These are phyloP conservation scores for Colletotrichum falcatum DNA, from an alignment of 2,329 filamentous ascomycete genomes.

Conservation along the genomic window DNA sequence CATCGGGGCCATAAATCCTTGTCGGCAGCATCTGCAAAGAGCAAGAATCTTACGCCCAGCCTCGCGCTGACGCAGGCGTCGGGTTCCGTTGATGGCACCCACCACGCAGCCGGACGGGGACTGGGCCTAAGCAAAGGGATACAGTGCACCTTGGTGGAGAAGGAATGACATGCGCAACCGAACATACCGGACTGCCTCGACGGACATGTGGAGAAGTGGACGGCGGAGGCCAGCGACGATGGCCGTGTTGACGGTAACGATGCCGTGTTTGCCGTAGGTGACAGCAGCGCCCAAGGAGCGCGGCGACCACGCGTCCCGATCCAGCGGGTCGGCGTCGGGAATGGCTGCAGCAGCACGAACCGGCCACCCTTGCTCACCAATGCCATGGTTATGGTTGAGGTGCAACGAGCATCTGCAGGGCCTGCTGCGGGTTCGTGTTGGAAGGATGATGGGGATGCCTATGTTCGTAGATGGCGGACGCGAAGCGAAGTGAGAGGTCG, in stretches of 20 bases:
- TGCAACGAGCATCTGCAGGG: constrained; percentile 37
- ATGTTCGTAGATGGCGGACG: neutral
- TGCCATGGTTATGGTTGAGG: constrained; percentile 20
- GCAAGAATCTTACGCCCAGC: constrained; percentile 20
- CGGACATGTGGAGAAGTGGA: constrained; percentile 36
- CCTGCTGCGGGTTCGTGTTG: constrained; percentile 35
- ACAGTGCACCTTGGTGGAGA: neutral
- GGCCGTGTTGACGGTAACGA: constrained; percentile 7
- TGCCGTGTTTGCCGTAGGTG: constrained; percentile 33
- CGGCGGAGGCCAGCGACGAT: neutral
- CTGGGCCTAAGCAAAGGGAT: neutral
- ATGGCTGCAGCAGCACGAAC: constrained; percentile 26
- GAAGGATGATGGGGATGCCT: neutral
- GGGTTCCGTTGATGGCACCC: neutral
- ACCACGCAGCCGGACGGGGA: constrained; percentile 4
- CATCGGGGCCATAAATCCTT: constrained; percentile 12
- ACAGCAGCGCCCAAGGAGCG: constrained; percentile 20
- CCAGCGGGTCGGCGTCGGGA: constrained; percentile 33
- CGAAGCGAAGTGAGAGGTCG: neutral
- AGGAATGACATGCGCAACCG: constrained; percentile 27
- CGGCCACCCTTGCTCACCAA: constrained; percentile 39
- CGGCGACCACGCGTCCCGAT: constrained; percentile 35
- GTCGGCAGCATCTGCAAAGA: neutral
- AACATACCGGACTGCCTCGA: constrained; percentile 37
- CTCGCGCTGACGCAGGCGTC: neutral